phyloP scores from a whole-genome alignment of 2,329 filamentous ascomycete species.

The Aspergillus vadensis region DNA sequence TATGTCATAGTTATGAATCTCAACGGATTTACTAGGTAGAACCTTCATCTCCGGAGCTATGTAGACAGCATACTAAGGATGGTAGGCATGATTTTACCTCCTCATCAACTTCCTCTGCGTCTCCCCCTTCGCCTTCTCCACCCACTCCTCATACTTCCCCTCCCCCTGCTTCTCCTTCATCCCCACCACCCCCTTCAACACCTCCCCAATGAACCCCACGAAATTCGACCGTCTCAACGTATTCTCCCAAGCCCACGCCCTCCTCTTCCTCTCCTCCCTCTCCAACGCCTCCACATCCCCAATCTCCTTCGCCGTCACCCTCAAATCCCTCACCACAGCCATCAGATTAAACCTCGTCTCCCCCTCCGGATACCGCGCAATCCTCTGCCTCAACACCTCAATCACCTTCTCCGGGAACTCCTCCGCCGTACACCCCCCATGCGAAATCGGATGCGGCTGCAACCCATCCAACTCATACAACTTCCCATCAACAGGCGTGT shows the following conservation, averaged over 20 bases:
- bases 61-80: no score
- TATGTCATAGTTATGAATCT: neutral
- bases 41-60: no score
- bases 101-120: conserved; percentile 45
- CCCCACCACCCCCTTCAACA: conserved; percentile 81
- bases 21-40: neutral
- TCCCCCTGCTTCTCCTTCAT: conserved; percentile 68
- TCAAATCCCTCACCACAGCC: conserved; percentile 83
- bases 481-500: conserved; percentile 74
- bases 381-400: conserved; percentile 79
- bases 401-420: conserved; percentile 81
- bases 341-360: conserved; percentile 97
- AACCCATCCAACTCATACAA: conserved; percentile 96
- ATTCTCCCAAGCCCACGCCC: conserved; percentile 93
- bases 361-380: conserved; percentile 77
- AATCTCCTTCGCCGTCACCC: conserved; percentile 74
- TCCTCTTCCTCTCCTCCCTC: conserved; percentile 79
- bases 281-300: conserved; percentile 78
- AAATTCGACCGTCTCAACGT: conserved; percentile 91
- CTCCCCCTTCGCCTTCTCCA: conserved; percentile 65
- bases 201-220: conserved; percentile 88
- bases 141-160: conserved; percentile 73
- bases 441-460: conserved; percentile 87
- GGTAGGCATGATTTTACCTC: conserved; percentile 14
- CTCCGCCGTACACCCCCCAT: conserved; percentile 71